These are phyloP conservation scores for Elsinoe fawcettii DNA, from an alignment of 2,329 filamentous ascomycete genomes.

Conservation along the genomic window DNA sequence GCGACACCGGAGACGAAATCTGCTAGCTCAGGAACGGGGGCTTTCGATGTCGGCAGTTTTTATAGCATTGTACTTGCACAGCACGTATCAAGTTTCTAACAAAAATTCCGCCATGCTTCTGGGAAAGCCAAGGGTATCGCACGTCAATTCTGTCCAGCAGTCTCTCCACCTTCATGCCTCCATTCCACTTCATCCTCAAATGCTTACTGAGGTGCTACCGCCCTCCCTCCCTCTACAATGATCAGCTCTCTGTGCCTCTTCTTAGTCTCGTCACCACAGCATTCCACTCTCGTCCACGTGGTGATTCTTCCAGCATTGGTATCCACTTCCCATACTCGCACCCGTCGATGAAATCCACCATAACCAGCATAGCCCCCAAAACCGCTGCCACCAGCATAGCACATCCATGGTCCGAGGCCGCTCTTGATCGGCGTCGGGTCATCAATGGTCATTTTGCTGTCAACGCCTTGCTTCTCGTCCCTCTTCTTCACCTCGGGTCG, in stretches of 20 bases:
- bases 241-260: slow-evolving; percentile 52
- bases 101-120: not conserved
- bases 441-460: slow-evolving; percentile 32
- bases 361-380: slow-evolving; percentile 96
- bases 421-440: slow-evolving; percentile 27
- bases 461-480: not conserved
- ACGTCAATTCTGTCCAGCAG: slow-evolving; percentile 8
- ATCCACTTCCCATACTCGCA: slow-evolving; percentile 88
- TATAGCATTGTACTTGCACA: not conserved
- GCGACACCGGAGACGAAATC: not conserved
- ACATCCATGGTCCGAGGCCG: slow-evolving; percentile 71
- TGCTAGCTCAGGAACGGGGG: not conserved
- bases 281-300: slow-evolving; percentile 87
- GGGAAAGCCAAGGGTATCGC: slow-evolving; percentile 8
- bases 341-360: slow-evolving; percentile 70
- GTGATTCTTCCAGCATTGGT: slow-evolving; percentile 80
- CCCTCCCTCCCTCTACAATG: slow-evolving; percentile 52
- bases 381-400: slow-evolving; percentile 83
- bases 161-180: not conserved
- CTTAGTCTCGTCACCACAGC: slow-evolving; percentile 41
- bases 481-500: slow-evolving; percentile 21
- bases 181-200: not conserved
- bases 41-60: not conserved
- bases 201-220: slow-evolving; percentile 30
- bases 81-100: not conserved